A percentile compares a stretch with the other conserved stretches of the same genome.
phyloP scores from a whole-genome alignment of 2,329 filamentous ascomycete species.

The Teratosphaeria epicoccoides region DNA sequence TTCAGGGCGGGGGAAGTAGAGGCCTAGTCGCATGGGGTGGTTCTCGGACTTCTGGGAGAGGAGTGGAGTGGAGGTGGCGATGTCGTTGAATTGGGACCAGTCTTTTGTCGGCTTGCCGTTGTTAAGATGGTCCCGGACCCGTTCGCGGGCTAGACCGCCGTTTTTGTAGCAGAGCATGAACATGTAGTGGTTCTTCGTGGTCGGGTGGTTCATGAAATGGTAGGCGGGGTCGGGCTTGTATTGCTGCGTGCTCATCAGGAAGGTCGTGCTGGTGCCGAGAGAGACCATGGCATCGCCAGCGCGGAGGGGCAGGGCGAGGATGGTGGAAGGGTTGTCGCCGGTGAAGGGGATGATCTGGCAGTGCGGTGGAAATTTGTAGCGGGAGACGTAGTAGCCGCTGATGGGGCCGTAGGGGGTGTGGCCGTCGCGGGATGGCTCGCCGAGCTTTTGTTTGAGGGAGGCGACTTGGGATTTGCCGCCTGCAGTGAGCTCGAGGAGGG shows the following conservation, averaged over 20 bases:
- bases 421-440: conserved; percentile 68
- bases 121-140: conserved; percentile 58
- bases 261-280: conserved; percentile 89
- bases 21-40: conserved; percentile 63
- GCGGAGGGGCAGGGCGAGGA: conserved; percentile 77
- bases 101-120: conserved; percentile 32
- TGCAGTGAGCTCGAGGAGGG: conserved; percentile 64
- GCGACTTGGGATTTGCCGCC: conserved; percentile 49
- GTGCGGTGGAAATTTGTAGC: conserved; percentile 64
- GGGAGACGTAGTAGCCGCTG: conserved; percentile 64
- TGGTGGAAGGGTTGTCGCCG: conserved; percentile 92
- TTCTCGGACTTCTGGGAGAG: conserved; percentile 49
- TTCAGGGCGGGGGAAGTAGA: conserved; percentile 93
- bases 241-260: conserved; percentile 89
- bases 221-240: conserved; percentile 85
- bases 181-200: conserved; percentile 86
- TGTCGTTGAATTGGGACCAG: conserved; percentile 74
- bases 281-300: conserved; percentile 89
- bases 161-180: conserved; percentile 99
- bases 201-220: conserved; percentile 97
- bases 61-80: conserved; percentile 56
- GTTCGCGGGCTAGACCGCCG: conserved; percentile 82
- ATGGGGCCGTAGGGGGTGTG: conserved; percentile 67
- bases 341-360: conserved; percentile 80
- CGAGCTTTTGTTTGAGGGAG: conserved; percentile 67